Percentiles rank a stretch among this genome's conserved stretches.
These are phyloP conservation scores for Colletotrichum sp. DNA, from an alignment of 2,329 filamentous ascomycete genomes.

Conservation along the genomic window DNA sequence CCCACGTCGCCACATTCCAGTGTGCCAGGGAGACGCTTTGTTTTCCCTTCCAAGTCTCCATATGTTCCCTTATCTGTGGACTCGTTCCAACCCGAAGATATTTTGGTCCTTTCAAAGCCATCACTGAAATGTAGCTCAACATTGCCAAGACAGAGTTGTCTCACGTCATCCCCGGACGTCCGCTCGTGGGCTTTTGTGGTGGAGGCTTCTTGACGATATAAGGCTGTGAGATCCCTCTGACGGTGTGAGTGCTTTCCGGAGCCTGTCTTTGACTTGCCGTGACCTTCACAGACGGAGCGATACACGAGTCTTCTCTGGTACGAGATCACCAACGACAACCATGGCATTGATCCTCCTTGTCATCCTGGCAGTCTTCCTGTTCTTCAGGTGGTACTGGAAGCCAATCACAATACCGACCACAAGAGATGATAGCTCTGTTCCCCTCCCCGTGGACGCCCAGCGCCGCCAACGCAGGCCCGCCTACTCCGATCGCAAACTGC, in stretches of 20 bases:
- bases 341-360: neutral
- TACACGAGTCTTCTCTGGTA: neutral
- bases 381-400: neutral
- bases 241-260: neutral
- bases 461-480: neutral
- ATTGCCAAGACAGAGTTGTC: neutral
- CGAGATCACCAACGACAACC: neutral
- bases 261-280: neutral
- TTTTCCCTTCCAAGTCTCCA: neutral
- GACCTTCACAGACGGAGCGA: neutral
- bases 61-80: neutral
- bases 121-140: neutral
- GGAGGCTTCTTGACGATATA: neutral
- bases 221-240: neutral
- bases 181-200: neutral
- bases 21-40: neutral
- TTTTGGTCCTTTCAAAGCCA: neutral
- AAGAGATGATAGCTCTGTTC: constrained; percentile 20
- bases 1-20: neutral
- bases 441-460: constrained; percentile 9
- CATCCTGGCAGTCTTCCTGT: neutral
- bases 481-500: constrained; percentile 5
- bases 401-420: constrained; percentile 16
- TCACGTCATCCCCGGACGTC: neutral
- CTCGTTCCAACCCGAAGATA: neutral